Base-by-base conservation (phyloP, 1,284 basidiomycete genomes). In the Megacollybia platyphylla region DNA sequence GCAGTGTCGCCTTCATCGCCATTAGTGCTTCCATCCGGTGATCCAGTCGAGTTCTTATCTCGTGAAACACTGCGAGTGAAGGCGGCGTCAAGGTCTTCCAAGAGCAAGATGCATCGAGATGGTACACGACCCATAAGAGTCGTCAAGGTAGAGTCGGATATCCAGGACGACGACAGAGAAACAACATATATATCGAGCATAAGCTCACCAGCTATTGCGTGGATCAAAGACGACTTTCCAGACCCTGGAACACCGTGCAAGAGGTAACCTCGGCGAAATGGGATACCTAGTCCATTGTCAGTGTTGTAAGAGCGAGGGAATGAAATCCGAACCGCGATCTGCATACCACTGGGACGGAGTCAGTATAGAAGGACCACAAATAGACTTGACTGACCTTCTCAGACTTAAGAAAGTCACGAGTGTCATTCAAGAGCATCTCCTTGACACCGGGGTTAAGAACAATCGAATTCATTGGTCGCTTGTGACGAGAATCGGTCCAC, bases 21-120 rank as follows among this genome's bases (percentile, higher is more conserved):
- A 46, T 67, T 64, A 56, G 85, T 84, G 13, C 68, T 62, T 27
- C 86, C 85, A 9, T 68, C 48, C 59, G 13, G 36, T 24, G 41
- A 41, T n/a, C 44, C 40, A 31, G 40, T 44, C 6, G 48, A 49
- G 6, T 49, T 40, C 11, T 46, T 49, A 40, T 68, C 65, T n/a
- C 76, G 73, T 44, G 65, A 74, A 31, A 83, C 51, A 24, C 67
- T 67, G 43, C 70, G 68, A 32, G 70, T 71, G 56, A 86, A 82
- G 0, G 79, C 80, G 4, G 77, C 82, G 48, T 87, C 83, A 44
- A 87, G 79, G 52, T 86, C 86, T 58, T 89, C 86, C 71, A 89
- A 82, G 17, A 89, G 62, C 0, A 81, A 75, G 45, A 89, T 79
- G 49, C 77, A 82, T 48, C 71, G 67, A 41, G 75, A 67, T 35